A percentile compares a stretch with the other conserved stretches of the same genome.
Conservation (phyloP, 331 rosid genomes). For the Quercus lobata region DNA sequence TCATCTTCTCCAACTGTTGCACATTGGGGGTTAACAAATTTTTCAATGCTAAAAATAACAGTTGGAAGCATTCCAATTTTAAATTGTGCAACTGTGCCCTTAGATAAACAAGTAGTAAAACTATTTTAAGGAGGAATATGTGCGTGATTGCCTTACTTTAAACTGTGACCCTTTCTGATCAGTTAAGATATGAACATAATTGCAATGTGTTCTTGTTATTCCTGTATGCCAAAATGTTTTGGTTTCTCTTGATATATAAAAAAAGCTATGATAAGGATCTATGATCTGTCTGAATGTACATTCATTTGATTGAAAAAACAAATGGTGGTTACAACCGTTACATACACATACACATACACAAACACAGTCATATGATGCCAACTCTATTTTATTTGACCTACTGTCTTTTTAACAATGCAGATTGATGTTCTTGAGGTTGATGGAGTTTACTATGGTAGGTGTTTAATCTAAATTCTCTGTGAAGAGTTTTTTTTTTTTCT, state of each 20-base stretch:
- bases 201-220: background rate
- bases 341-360: background rate
- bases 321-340: no score
- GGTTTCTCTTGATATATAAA: background rate
- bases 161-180: background rate
- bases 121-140: background rate
- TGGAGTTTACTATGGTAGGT: conserved; percentile 84
- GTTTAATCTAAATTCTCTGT: background rate
- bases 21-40: background rate
- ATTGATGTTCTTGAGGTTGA: conserved; percentile 96
- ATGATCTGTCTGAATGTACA: background rate
- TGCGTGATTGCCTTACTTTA: background rate
- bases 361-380: background rate
- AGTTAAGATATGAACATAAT: background rate
- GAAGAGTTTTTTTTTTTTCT: background rate
- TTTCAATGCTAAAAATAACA: background rate
- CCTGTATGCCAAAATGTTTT: background rate
- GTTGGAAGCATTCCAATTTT: background rate
- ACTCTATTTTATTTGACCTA: background rate
- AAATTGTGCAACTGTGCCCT: background rate
- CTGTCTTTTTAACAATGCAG: conserved; percentile 39
- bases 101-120: background rate
- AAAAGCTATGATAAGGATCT: background rate
- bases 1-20: background rate
- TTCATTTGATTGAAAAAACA: background rate